Base-by-base conservation (phyloP, 495 filamentous ascomycete species). In the Tetracladium marchalianum region DNA sequence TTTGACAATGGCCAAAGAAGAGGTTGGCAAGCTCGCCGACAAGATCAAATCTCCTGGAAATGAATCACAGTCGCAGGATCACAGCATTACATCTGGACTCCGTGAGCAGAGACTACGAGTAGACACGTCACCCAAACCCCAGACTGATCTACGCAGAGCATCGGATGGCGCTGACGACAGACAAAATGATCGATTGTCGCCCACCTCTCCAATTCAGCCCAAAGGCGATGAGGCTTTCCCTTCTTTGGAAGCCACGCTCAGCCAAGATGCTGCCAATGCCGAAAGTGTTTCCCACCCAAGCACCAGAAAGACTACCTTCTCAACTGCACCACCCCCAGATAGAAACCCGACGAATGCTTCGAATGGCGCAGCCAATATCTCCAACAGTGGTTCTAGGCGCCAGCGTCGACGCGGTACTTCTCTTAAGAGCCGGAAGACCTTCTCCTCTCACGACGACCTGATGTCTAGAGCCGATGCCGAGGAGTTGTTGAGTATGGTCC, bases 401-500 rank as follows among this genome's bases (percentile, higher is more conserved):
- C 52, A 36, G 45, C 76, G 85, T 24, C 76, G 89, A 16, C 73
- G 93, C 47, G 79, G 78, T 0, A 87, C 83, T 39, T 95, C 88
- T 1, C 81, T 81, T 60, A 76, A 79, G 44, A 85, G 78, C 32
- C 82, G 77, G 49, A 75, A 81, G 12, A 83, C 83, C 1, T 85
- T 88, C 61, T 74, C 76, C 51, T 71, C 72, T 1, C 69, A 70
- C 11, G 88, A 90, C 53, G 85, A 90, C 39, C 57, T 94, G 35
- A 67, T 95, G 52, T 73, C 75, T 40, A 75, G 71, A 39, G 73
- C 70, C 12, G 84, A 87, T 45, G 85, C 87, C 6, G 89, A 94
- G 56, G 81, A 85, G 51, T 66, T 95, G 54, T 67, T 96, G 56
- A 73, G 80, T 46, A 68, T 90, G 70, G 79, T 86, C 32, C 93